Evolutionary conservation across 1,284 basidiomycete species (phyloP).

Genomic region (Pseudozyma pruni): DNA sequence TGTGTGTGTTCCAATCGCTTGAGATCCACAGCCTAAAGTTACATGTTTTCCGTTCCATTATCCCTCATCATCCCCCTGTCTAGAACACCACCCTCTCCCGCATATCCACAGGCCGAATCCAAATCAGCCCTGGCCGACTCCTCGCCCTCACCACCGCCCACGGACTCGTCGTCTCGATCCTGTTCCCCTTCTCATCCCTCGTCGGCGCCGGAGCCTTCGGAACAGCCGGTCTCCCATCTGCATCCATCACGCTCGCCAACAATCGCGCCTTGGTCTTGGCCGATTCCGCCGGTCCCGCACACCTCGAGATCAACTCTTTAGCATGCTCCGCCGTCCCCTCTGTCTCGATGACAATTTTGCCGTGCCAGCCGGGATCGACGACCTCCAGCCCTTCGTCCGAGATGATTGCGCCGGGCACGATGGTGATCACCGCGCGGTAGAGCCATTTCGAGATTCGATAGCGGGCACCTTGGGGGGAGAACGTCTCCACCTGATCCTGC

Average conservation of each 20-base stretch:
- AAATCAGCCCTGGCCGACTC: conserved; percentile 56
- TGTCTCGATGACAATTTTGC: conserved; percentile 59
- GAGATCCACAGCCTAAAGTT: neutral
- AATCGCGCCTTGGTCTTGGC: conserved; percentile 47
- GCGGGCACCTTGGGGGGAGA: conserved; percentile 63
- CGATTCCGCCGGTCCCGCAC: conserved; percentile 51
- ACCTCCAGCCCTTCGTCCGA: conserved; percentile 44
- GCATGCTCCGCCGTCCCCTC: conserved; percentile 66
- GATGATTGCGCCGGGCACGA: conserved; percentile 55
- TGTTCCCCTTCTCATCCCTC: conserved; percentile 27
- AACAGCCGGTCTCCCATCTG: conserved; percentile 9
- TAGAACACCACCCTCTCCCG: conserved; percentile 48
- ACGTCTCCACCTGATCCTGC: conserved; percentile 67
- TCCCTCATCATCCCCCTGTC: neutral
- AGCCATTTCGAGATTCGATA: conserved; percentile 69
- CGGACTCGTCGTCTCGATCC: conserved; percentile 46
- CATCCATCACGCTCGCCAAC: conserved; percentile 55
- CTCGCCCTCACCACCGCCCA: conserved; percentile 59
- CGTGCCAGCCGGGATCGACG: conserved; percentile 54
- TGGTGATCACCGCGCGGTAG: conserved; percentile 65
- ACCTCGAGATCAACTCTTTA: conserved; percentile 55
- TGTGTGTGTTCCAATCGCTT: neutral
- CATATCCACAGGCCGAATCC: conserved; percentile 54
- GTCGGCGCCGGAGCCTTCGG: conserved; percentile 33
- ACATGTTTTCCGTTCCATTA: neutral